Evolutionary conservation across 352 stramenopile genomes (phyloP), one percentile per base, ranked within the genome.

Genomic region (Globisporangium uncinulatum): DNA sequence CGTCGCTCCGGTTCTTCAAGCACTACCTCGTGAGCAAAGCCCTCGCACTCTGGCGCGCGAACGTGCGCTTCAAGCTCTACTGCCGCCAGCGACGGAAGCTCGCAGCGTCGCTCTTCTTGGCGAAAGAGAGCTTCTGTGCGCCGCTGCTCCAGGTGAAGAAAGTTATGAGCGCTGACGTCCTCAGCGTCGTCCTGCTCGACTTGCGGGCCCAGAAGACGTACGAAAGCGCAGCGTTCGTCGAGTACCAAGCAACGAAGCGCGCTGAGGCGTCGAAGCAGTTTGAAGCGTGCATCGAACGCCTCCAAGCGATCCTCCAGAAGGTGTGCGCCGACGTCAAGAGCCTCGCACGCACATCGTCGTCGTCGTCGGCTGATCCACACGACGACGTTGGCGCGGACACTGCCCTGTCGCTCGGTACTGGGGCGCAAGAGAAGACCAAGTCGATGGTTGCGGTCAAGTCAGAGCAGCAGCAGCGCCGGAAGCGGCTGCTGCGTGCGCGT

Each of bases 1-100:
- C 85, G 36, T 95, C 82, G 24, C 86, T 98, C 14, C 79, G 80
- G 0, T 98, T 97, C 61, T 98, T 97, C 72, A 97, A 95, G 70
- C 73, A 97, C 54, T 98, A 97, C 58, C 68, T 98, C 8, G 81
- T 96, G n/a, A 80, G 81, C 51, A 98, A 98, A 59, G 71, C 74
- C 7, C 97, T 98, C 54, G 81, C 71, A 0, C 55, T 85, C 13
- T 98, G 94, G 94, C 65, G 72, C 15, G 74, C 83, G n/a, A 95
- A 93, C 57, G 83, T 98, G 31, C 79, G 87, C 3, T 97, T 83
- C 61, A 95, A 97, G 46, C 66, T 97, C 1, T 98, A 94, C 61
- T 90, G 71, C 39, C 74, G 86, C 10, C 89, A 98, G 59, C 83
- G 93, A 17, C 94, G 93, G 61, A 84, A 84, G 39, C 53, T 98